These are phyloP conservation scores for Eimeria tenella DNA, from an alignment of 169 alveolate species.

Conservation along the genomic window DNA sequence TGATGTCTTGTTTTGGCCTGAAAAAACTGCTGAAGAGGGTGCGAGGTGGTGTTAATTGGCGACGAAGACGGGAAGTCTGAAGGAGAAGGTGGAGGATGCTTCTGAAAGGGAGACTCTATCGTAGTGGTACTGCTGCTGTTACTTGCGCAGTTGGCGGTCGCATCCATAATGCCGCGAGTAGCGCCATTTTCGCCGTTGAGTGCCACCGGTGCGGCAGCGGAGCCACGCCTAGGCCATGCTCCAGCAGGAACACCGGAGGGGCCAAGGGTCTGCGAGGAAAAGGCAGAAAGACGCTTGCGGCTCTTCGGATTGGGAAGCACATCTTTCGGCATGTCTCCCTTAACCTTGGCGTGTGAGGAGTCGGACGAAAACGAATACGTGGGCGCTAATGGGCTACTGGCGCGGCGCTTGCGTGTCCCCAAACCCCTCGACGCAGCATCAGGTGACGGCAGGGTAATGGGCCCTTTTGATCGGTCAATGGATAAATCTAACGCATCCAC, in stretches of 20 bases:
- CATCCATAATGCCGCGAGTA: background rate
- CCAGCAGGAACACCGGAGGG: constrained; percentile 1
- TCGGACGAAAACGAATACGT: constrained; percentile 5
- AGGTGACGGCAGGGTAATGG: background rate
- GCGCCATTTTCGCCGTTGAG: background rate
- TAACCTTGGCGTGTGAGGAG: background rate
- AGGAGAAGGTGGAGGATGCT: constrained; percentile 73
- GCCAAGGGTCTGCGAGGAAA: constrained; percentile 7
- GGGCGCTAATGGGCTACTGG: constrained; percentile 55
- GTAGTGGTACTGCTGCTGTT: constrained; percentile 47
- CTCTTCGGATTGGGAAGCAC: background rate
- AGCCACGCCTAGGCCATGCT: constrained; percentile 32
- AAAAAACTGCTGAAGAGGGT: constrained; percentile 7
- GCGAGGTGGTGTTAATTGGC: constrained; percentile 26
- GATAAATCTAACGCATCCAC: constrained; percentile 17
- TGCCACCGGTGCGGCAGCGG: constrained; percentile 21
- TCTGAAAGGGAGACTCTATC: constrained; percentile 68
- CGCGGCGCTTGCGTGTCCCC: constrained; percentile 69
- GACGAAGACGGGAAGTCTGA: constrained; percentile 70
- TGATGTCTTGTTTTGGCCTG: constrained; percentile 3
- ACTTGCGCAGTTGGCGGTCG: constrained; percentile 8
- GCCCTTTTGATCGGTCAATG: background rate
- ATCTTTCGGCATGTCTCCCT: background rate
- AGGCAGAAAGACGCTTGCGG: constrained; percentile 61
- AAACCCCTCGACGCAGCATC: constrained; percentile 23